These are phyloP conservation scores for Thielaviopsis ethacetica DNA, from an alignment of 2,329 filamentous ascomycete species.

Conservation along the genomic window DNA sequence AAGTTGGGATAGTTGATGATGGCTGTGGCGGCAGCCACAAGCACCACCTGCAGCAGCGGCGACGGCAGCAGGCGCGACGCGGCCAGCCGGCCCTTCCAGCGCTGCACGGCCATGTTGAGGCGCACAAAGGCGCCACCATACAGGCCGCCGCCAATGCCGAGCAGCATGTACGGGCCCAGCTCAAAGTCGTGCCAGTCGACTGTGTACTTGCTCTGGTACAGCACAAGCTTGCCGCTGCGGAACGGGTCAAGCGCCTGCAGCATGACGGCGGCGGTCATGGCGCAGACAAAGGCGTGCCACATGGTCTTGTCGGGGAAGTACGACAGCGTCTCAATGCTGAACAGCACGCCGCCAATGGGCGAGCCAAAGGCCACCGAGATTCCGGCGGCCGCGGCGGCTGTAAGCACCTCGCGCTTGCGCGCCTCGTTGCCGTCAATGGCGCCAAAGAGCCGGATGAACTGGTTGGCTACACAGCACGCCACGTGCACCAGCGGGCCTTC, in stretches of 20 bases:
- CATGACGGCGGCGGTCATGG: slow-evolving; percentile 94
- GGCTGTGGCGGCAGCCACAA: slow-evolving; percentile 68
- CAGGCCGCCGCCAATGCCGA: slow-evolving; percentile 81
- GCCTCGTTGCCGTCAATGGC: slow-evolving; percentile 80
- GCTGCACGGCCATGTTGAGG: slow-evolving; percentile 72
- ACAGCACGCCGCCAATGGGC: slow-evolving; percentile 84
- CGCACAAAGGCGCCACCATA: slow-evolving; percentile 94
- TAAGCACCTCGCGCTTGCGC: slow-evolving; percentile 82
- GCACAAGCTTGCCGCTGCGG: slow-evolving; percentile 81
- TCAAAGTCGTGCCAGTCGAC: slow-evolving; percentile 91
- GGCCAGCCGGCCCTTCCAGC: slow-evolving; percentile 47
- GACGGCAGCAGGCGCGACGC: slow-evolving; percentile 46
- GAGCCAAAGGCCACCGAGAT: slow-evolving; percentile 91
- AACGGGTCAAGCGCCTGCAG: slow-evolving; percentile 90
- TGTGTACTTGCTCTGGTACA: slow-evolving; percentile 91
- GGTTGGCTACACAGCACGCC: slow-evolving; percentile 86
- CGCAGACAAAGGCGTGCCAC: slow-evolving; percentile 99
- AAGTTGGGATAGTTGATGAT: slow-evolving; percentile 90
- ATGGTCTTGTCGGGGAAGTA: slow-evolving; percentile 99
- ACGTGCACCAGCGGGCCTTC: slow-evolving; percentile 93
- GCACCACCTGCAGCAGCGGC: slow-evolving; percentile 63
- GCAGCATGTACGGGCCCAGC: slow-evolving; percentile 67
- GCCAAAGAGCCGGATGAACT: slow-evolving; percentile 80
- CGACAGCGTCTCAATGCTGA: slow-evolving; percentile 90
- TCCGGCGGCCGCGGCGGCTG: slow-evolving; percentile 78